phyloP scores from a whole-genome alignment of 805 yeast species.

The Yarrowia sp. region DNA sequence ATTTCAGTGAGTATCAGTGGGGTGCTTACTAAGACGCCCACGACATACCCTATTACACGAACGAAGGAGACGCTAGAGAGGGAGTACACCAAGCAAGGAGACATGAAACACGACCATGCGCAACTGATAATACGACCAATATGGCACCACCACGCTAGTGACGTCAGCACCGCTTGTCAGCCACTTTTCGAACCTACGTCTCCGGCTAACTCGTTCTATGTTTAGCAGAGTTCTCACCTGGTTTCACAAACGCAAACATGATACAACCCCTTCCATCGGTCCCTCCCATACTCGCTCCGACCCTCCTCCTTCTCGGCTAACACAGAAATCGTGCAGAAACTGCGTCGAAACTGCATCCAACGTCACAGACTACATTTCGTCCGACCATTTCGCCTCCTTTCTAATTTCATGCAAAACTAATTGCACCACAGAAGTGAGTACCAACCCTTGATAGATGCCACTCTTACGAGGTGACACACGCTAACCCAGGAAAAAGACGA shows the following conservation, averaged over 20 bases:
- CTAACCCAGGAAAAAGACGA: conserved; percentile 37
- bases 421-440: conserved; percentile 30
- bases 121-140: no score
- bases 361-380: conserved; percentile 17
- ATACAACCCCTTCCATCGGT: conserved; percentile 11
- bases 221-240: no score
- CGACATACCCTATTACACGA: no score
- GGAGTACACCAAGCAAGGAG: no score
- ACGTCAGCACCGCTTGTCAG: not conserved
- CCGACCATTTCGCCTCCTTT: conserved; percentile 34
- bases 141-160: not conserved
- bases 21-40: not conserved
- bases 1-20: conserved; percentile 14
- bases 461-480: no score
- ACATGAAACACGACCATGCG: not conserved
- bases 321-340: conserved; percentile 26
- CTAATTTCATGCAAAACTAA: conserved; percentile 20
- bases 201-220: no score
- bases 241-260: conserved; percentile 15
- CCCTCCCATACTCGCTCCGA: no score
- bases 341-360: conserved; percentile 30
- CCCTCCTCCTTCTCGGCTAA: not conserved
- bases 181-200: not conserved
- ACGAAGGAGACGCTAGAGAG: no score
- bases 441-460: conserved; percentile 2